Evolutionary conservation across 2,329 filamentous ascomycete genomes (phyloP), one percentile per base, ranked within the genome.

Genomic region (Ramularia endophylla): DNA sequence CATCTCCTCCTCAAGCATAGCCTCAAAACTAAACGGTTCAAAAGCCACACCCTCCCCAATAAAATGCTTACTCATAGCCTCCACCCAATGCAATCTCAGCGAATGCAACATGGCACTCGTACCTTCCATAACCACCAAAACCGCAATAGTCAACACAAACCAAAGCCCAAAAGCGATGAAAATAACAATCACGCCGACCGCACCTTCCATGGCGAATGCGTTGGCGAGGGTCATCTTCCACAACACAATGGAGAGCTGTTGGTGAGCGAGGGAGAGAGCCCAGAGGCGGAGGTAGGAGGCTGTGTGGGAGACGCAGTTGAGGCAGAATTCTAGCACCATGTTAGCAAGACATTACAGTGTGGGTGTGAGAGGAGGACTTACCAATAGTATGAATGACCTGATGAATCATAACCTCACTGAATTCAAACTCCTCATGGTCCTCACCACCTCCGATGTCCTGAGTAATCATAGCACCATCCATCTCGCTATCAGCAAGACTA

Each of bases 231-330:
- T 98, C 92, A 98, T 98, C 57, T 78, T 78, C 92, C 92, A 98
- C 35, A 98, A 77, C 50, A 98, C 92, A 51, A 89, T 84, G 36
- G 87, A 95, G 46, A 98, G 81, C 75, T 97, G 92, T 66, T 98
- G 92, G 73, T 98, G 92, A 30, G 92, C 92, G 46, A 98, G 82
- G 2, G 92, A 98, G 56, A 98, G 68, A 22, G 92, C 92, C 92
- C 92, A 98, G 32, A 98, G 85, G 73, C 92, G 92, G 35, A 98
- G 84, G 68, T 98, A 98, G 1, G 92, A 98, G 4, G 92, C 92
- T 4, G 94, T 98, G 70, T 98, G 92, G 20, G 92, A 98, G 50
- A 98, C 90, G 65, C 90, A 97, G 74, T 98, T 98, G 57, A 98
- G 77, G 64, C 92, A 98, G 73, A 98, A 98, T 75, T 98, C 87